phyloP scores from a whole-genome alignment of 768 basidiomycete species.

The Hemileccinum impolitum region DNA sequence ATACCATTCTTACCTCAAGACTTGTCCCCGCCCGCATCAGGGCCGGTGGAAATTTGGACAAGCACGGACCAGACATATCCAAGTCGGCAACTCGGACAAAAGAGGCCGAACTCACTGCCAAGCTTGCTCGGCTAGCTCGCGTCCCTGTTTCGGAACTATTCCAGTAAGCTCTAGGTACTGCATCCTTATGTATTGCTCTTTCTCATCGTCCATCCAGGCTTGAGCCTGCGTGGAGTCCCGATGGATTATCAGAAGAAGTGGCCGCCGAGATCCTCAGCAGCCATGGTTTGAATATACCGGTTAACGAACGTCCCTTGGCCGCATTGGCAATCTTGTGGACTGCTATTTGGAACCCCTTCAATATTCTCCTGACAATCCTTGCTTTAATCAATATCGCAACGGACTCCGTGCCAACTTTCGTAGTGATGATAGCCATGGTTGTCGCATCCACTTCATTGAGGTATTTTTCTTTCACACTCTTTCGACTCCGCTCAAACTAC shows the following conservation, averaged over 20 bases:
- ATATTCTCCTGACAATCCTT: conserved; percentile 30
- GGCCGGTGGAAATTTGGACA: conserved; percentile 9
- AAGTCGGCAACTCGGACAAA: conserved; percentile 7
- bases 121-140: conserved; percentile 26
- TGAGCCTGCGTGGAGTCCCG: conserved; percentile 24
- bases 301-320: conserved; percentile 31
- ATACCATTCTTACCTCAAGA: conserved; percentile 18
- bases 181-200: neutral
- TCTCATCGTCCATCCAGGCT: conserved; percentile 15
- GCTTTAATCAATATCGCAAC: conserved; percentile 33
- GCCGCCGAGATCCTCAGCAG: conserved; percentile 16
- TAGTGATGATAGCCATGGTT: conserved; percentile 35
- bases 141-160: conserved; percentile 24
- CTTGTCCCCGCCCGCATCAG: conserved; percentile 25
- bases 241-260: conserved; percentile 22
- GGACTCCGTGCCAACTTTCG: conserved; percentile 30
- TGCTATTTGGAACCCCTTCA: conserved; percentile 36
- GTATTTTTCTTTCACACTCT: conserved; percentile 6
- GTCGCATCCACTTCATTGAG: conserved; percentile 33
- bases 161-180: conserved; percentile 15
- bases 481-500: neutral
- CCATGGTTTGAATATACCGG: conserved; percentile 28
- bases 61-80: conserved; percentile 26
- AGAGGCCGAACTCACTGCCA: conserved; percentile 21
- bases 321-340: conserved; percentile 28